Conservation (phyloP, 805 yeast genomes). For the Yueomyces sp. region DNA sequence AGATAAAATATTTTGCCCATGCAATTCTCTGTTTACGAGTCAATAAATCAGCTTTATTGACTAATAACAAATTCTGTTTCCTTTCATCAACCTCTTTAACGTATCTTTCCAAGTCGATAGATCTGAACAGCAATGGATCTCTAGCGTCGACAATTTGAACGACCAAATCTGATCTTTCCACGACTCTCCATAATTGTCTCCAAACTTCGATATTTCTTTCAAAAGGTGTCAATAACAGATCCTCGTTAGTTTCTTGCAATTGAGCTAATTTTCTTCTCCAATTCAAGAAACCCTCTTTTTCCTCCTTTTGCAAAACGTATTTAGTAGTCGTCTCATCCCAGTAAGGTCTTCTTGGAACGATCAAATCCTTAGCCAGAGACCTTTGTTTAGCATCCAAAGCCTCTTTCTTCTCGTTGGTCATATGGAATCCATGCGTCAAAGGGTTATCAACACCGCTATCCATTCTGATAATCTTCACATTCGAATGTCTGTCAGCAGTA, state of each 20-base stretch:
- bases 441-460: conserved; percentile 33
- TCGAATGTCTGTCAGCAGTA: conserved; percentile 76
- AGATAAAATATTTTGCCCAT: conserved; percentile 79
- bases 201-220: conserved; percentile 96
- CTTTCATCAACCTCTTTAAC: conserved; percentile 64
- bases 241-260: conserved; percentile 65
- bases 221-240: conserved; percentile 83
- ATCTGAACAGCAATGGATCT: conserved; percentile 81
- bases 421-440: conserved; percentile 39
- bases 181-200: conserved; percentile 97
- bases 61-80: conserved; percentile 70
- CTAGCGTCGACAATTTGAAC: conserved; percentile 98
- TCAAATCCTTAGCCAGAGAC: conserved; percentile 55
- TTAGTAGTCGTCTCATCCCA: conserved; percentile 70
- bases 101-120: conserved; percentile 73
- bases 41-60: conserved; percentile 86
- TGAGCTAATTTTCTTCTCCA: conserved; percentile 90
- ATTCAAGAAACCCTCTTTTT: conserved; percentile 77
- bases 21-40: conserved; percentile 59
- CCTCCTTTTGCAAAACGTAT: conserved; percentile 69
- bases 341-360: conserved; percentile 84
- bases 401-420: conserved; percentile 54
- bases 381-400: conserved; percentile 48
- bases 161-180: conserved; percentile 84
- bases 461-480: conserved; percentile 71